Evolutionary conservation across 225 moss, liverwort and hornwort species (phyloP).

Genomic region (Rhytidiadelphus loreus): DNA sequence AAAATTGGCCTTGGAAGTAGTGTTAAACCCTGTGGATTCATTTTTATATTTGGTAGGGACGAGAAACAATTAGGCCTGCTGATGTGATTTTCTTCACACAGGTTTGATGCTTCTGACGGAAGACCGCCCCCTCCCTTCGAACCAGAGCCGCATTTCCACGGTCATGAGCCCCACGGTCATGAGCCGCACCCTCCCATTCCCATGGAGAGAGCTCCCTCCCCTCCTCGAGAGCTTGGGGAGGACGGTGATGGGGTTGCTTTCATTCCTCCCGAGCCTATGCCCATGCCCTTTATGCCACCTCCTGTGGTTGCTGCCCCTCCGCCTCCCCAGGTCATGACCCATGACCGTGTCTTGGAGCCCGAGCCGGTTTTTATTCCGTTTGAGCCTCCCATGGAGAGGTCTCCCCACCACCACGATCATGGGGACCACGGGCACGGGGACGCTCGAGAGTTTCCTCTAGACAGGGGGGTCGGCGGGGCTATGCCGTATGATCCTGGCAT

Average conservation of each 20-base stretch:
- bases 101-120: constrained; percentile 16
- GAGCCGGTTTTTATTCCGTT: constrained; percentile 7
- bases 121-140: constrained; percentile 22
- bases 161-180: neutral
- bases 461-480: neutral
- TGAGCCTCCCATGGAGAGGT: neutral
- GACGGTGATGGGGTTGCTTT: neutral
- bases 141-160: constrained; percentile 3
- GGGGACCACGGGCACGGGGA: neutral
- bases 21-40: neutral
- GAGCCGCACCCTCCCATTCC: neutral
- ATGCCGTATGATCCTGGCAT: neutral
- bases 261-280: constrained; percentile 4
- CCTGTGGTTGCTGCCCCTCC: neutral
- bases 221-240: neutral
- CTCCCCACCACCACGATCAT: constrained; percentile 6
- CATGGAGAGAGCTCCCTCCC: neutral
- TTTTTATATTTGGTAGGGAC: neutral
- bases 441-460: neutral
- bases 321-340: neutral
- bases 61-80: neutral
- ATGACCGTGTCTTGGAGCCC: neutral
- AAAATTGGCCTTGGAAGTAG: neutral
- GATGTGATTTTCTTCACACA: neutral
- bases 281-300: neutral